Conservation (phyloP, 1,139 yeast species). For the Candida smagusa region DNA sequence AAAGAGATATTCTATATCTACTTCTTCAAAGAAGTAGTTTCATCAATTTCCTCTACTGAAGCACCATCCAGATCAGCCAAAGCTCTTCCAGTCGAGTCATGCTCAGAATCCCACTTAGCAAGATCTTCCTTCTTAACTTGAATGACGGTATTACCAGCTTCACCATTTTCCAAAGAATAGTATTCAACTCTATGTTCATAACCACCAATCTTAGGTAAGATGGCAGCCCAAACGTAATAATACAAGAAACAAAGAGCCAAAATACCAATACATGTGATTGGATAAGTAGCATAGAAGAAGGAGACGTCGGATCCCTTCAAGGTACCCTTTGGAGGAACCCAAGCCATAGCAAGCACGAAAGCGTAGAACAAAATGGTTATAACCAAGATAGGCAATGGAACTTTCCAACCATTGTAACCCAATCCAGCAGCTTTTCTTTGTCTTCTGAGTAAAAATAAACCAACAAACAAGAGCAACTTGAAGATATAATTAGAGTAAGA, state of each 20-base stretch:
- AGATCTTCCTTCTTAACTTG: slow-evolving; percentile 29
- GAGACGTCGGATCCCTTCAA: slow-evolving; percentile 35
- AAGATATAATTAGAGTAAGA: slow-evolving; percentile 22
- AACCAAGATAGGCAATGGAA: slow-evolving; percentile 29
- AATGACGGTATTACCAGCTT: slow-evolving; percentile 36
- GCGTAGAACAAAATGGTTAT: slow-evolving; percentile 28
- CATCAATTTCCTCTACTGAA: slow-evolving; percentile 6
- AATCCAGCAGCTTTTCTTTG: slow-evolving; percentile 33
- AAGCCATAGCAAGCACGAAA: slow-evolving; percentile 37
- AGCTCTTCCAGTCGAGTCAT: slow-evolving; percentile 15
- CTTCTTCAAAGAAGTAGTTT: not conserved
- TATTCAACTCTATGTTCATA: slow-evolving; percentile 30
- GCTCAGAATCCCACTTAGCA: slow-evolving; percentile 30
- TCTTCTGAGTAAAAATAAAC: slow-evolving; percentile 32
- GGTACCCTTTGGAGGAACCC: slow-evolving; percentile 36
- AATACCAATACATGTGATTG: slow-evolving; percentile 28
- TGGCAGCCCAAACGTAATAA: slow-evolving; percentile 34
- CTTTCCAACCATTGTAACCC: slow-evolving; percentile 27
- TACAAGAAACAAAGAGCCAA: slow-evolving; percentile 27
- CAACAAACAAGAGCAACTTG: slow-evolving; percentile 31
- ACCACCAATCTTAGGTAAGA: slow-evolving; percentile 31
- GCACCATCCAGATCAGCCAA: slow-evolving; percentile 7
- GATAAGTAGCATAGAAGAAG: slow-evolving; percentile 28
- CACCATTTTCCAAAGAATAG: slow-evolving; percentile 35
- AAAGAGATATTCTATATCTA: not conserved